Conservation (phyloP, 2,329 filamentous ascomycete genomes). For the Fusarium proliferatum region DNA sequence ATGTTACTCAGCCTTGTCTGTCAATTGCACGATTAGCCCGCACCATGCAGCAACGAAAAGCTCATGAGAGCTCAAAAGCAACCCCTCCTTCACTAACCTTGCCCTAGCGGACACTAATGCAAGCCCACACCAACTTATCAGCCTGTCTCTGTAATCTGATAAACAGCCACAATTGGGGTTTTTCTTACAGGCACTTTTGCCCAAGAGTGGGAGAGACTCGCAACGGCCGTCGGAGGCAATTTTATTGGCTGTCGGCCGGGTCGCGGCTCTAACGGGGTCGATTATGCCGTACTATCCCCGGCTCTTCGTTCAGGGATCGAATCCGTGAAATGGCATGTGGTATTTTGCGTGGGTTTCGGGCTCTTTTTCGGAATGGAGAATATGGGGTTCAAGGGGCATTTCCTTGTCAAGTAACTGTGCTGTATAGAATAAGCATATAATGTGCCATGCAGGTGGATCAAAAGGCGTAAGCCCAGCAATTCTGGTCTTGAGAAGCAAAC, state of each 20-base stretch:
- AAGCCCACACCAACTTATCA: slow-evolving; percentile 1
- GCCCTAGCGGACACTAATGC: slow-evolving; percentile 30
- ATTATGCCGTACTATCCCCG: slow-evolving; percentile 11
- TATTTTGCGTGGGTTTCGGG: background rate
- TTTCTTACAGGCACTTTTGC: slow-evolving; percentile 13
- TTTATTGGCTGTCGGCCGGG: slow-evolving; percentile 36
- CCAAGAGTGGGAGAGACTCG: background rate
- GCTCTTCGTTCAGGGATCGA: background rate
- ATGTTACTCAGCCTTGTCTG: background rate
- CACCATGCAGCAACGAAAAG: background rate
- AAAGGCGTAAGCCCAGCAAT: background rate
- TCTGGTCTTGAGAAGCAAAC: background rate
- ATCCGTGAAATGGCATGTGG: background rate
- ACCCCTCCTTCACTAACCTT: slow-evolving; percentile 13
- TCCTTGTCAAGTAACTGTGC: background rate
- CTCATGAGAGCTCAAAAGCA: background rate
- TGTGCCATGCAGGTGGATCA: background rate
- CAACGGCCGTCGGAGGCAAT: slow-evolving; percentile 21
- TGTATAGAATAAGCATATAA: background rate
- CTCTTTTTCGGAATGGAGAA: slow-evolving; percentile 12
- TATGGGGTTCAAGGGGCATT: background rate
- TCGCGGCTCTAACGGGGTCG: slow-evolving; percentile 18
- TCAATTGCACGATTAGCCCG: background rate
- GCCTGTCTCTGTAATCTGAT: slow-evolving; percentile 9
- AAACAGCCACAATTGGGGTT: slow-evolving; percentile 9